Evolutionary conservation across 345 rosid species (phyloP).

Genomic region (rapeseed (Brassica napus)): DNA sequence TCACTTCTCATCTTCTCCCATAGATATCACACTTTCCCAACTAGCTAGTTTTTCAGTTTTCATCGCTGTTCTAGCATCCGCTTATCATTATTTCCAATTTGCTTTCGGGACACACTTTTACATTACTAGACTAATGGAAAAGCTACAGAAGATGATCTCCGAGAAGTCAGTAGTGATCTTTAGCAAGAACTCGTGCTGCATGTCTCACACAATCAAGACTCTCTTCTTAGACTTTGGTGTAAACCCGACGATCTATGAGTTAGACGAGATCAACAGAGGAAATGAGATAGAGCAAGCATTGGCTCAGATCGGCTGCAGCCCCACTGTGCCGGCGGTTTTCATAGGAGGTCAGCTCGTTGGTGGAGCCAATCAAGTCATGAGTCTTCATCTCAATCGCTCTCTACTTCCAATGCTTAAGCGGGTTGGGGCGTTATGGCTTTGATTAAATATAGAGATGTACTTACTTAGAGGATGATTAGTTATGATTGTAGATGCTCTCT

Average conservation of each 20-base stretch:
- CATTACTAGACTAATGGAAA: slow-evolving; percentile 49
- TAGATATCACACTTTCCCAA: background rate
- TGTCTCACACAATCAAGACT: slow-evolving; percentile 69
- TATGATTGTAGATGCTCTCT: too few relatives aligned
- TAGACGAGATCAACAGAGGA: slow-evolving; percentile 65
- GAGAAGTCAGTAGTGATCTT: slow-evolving; percentile 83
- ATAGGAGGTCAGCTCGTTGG: slow-evolving; percentile 85
- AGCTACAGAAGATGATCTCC: slow-evolving; percentile 50
- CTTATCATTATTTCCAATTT: background rate
- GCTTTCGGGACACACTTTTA: background rate
- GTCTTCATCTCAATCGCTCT: slow-evolving; percentile 75
- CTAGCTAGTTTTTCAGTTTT: background rate
- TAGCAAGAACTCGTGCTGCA: slow-evolving; percentile 67
- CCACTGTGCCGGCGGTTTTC: slow-evolving; percentile 69
- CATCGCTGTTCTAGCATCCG: too few relatives aligned
- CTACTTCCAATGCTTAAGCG: slow-evolving; percentile 64
- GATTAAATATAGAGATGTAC: background rate
- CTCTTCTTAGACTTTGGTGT: slow-evolving; percentile 71
- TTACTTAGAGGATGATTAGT: background rate
- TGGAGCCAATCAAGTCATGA: slow-evolving; percentile 78
- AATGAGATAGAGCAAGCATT: slow-evolving; percentile 77
- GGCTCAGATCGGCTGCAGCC: slow-evolving; percentile 61
- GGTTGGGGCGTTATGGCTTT: slow-evolving; percentile 50
- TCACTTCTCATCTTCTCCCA: slow-evolving; percentile 3
- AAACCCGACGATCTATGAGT: slow-evolving; percentile 62